Evolutionary conservation across 331 rosid species (phyloP).

Genomic region (Rosa hybrid): DNA sequence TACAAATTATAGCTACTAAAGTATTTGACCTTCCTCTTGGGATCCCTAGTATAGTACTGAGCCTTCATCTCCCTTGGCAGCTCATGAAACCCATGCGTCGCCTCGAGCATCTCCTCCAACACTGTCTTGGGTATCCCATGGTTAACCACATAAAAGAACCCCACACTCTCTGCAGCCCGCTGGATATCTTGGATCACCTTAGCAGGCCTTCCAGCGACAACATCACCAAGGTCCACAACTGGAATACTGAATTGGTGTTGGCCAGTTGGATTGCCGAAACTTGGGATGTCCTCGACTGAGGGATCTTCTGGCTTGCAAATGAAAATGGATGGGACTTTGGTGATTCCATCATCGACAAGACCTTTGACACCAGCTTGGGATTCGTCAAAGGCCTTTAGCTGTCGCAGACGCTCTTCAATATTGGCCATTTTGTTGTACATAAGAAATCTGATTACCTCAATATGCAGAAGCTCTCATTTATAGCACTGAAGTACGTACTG

Average conservation of each 20-base stretch:
- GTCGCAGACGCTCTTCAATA: neutral
- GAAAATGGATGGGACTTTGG: slow-evolving; percentile 5
- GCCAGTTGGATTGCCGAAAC: neutral
- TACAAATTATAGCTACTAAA: neutral
- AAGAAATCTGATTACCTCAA: neutral
- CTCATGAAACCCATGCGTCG: neutral
- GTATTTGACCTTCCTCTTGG: neutral
- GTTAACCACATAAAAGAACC: neutral
- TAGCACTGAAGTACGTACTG: neutral
- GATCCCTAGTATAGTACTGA: slow-evolving; percentile 5
- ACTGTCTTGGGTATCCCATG: slow-evolving; percentile 1
- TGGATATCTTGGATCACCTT: neutral
- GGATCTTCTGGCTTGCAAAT: neutral
- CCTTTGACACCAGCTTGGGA: neutral
- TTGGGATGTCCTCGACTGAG: neutral
- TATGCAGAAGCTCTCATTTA: neutral
- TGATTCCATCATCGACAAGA: neutral
- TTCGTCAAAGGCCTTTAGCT: neutral
- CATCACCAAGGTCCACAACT: neutral
- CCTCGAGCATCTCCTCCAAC: neutral
- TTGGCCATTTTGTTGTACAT: neutral
- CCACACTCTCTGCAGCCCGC: neutral
- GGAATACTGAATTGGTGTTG: neutral
- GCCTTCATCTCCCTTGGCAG: slow-evolving; percentile 10
- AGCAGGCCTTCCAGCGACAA: neutral